Conservation (phyloP, 495 filamentous ascomycete species). For the Baudoinia panamericana region DNA sequence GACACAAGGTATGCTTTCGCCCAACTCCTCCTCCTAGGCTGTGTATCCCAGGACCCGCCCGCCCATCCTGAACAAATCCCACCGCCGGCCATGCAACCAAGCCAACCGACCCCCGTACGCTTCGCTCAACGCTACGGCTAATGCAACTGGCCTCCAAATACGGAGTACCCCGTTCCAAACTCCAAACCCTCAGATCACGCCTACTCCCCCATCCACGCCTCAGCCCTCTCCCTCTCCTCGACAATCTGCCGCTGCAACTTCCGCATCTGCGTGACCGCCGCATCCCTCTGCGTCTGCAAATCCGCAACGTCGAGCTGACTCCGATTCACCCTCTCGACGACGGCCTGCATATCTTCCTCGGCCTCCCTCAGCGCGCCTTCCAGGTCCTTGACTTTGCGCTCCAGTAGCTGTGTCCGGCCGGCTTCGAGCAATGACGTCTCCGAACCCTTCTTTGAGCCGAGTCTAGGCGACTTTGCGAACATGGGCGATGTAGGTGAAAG, state of each 20-base stretch:
- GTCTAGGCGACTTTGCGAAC: conserved; percentile 46
- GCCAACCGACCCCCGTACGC: too few relatives aligned
- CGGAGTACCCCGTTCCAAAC: too few relatives aligned
- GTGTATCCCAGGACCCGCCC: too few relatives aligned
- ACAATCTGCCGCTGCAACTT: conserved; percentile 54
- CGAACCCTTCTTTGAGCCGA: conserved; percentile 24
- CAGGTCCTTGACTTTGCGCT: conserved; percentile 59
- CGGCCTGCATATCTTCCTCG: conserved; percentile 85
- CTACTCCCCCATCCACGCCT: conserved; percentile 24
- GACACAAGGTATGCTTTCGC: too few relatives aligned
- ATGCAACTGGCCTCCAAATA: too few relatives aligned
- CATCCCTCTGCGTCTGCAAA: conserved; percentile 80
- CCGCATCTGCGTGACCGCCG: conserved; percentile 70
- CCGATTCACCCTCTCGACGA: conserved; percentile 79
- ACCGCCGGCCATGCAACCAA: too few relatives aligned
- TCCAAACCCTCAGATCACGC: conserved; percentile 9
- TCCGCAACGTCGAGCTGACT: conserved; percentile 91
- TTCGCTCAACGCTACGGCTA: too few relatives aligned
- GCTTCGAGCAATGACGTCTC: conserved; percentile 33
- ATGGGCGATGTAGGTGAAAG: conserved; percentile 44
- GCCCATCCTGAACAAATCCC: too few relatives aligned
- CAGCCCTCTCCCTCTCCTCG: conserved; percentile 45
- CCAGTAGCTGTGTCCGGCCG: conserved; percentile 56
- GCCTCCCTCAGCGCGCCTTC: conserved; percentile 71
- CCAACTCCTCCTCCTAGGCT: too few relatives aligned